Conservation (phyloP, 2,329 filamentous ascomycete species). For the Talaromyces sp. region DNA sequence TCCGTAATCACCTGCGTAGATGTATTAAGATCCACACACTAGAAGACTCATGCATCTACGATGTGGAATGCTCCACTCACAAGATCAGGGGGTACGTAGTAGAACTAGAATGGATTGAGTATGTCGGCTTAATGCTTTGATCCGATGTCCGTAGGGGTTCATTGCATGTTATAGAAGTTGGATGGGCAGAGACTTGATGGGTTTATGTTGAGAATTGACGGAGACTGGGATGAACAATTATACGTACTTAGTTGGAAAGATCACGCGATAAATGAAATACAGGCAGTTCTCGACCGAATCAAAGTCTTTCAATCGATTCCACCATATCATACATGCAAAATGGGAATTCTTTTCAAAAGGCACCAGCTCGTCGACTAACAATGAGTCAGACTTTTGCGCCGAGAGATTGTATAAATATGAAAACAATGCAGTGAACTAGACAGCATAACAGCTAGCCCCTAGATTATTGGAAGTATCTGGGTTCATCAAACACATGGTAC, state of each 20-base stretch:
- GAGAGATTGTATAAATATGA: not conserved
- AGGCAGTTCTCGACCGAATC: not conserved
- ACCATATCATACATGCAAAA: not conserved
- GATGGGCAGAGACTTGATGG: not conserved
- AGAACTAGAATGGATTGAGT: not conserved
- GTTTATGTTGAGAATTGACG: not conserved
- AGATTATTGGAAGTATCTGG: conserved; percentile 59
- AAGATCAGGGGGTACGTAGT: not conserved
- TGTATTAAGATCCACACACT: conserved; percentile 3
- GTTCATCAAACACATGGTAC: conserved; percentile 95
- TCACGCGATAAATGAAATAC: not conserved
- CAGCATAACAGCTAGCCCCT: not conserved
- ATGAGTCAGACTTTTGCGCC: not conserved
- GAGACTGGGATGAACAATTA: not conserved
- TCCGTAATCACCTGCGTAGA: not conserved
- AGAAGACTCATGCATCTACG: not conserved
- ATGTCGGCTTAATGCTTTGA: not conserved
- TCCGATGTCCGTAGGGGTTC: not conserved
- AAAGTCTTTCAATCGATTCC: not conserved
- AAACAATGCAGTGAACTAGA: not conserved
- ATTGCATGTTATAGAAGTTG: not conserved
- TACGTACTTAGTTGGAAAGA: not conserved
- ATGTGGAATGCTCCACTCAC: conserved; percentile 1
- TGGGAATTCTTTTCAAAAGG: not conserved
- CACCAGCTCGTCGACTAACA: not conserved